Percentiles rank a stretch among this genome's conserved stretches.
Conservation (phyloP, 352 stramenopile species). For the Plasmopara viticola region DNA sequence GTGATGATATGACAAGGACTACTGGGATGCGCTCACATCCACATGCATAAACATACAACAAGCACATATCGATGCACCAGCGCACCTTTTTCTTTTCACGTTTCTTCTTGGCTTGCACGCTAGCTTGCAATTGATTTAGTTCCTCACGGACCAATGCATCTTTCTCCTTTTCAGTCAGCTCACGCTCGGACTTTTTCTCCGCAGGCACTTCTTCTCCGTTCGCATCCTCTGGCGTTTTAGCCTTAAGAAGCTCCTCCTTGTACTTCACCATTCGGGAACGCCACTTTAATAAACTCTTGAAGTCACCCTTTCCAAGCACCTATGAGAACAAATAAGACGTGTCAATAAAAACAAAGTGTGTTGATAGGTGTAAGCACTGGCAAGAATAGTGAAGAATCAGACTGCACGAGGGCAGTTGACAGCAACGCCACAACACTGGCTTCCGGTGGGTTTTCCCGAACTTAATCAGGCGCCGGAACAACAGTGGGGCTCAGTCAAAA, state of each 20-base stretch:
- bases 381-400: conserved; percentile 43
- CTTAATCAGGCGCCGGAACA: conserved; percentile 85
- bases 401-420: conserved; percentile 61
- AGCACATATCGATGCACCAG: conserved; percentile 15
- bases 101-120: conserved; percentile 80
- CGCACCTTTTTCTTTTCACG: conserved; percentile 87
- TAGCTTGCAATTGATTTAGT: conserved; percentile 69
- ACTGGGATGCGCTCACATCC: conserved; percentile 74
- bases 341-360: not conserved
- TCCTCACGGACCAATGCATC: conserved; percentile 80
- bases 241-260: conserved; percentile 77
- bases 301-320: conserved; percentile 97
- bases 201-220: conserved; percentile 31
- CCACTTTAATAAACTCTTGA: conserved; percentile 97
- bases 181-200: conserved; percentile 34
- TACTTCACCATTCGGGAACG: conserved; percentile 90
- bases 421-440: conserved; percentile 66
- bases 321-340: conserved; percentile 14
- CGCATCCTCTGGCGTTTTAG: conserved; percentile 36
- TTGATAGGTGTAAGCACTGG: not conserved
- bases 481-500: conserved; percentile 78
- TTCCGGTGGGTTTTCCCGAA: conserved; percentile 88
- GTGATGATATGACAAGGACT: conserved; percentile 73
- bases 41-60: conserved; percentile 13
- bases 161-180: conserved; percentile 78